Base-by-base conservation (phyloP, 345 rosid genomes). In the Boechera divaricarpa region DNA sequence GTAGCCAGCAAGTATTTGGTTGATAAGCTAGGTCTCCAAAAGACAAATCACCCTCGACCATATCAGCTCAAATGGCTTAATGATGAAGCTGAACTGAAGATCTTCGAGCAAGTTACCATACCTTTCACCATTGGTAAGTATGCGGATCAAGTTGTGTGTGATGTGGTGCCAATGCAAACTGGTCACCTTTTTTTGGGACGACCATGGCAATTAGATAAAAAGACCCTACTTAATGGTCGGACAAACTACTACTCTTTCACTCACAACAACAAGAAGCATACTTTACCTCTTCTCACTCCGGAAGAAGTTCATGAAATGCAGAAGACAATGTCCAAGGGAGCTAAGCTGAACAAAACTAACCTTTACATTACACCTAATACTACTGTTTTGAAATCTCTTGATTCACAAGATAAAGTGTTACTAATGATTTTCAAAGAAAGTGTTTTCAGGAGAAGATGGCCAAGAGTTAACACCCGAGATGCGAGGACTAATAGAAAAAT, bases 311-410 rank as follows among this genome's bases (percentile, higher is more conserved):
- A 53, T 9, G 13, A 59, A 0, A 59, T 35, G 44, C 64, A 59
- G 1, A 2, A 7, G 1, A 0, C 9, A 0, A 13, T 57, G 11
- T 5, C 41, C 0, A 7, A 29, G 1, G 6, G 41, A 13, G n/a
- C 4, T 0, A 5, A 13, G 21, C 0, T 1, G 15, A 47, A 1
- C 1, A 47, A 47, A 6, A 47, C 51, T 2, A 47, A 47, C 3
- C 21, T 47, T 10, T 26, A 53, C 6, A 11, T 53, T 1, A 26
- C 7, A 10, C 58, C 33, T 26, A 0, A 1, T 24, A 10, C 33
- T 24, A 10, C 33, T 26, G 7, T 29, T 53, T 53, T 10, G 3
- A 53, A 10, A 1, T 12, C 48, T 0, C 2, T 44, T 12, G n/a
- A 44, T 2, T 53, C n/a, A 26, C 32, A 53, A 24, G 32, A 10